Percentiles rank a stretch among this genome's conserved stretches.
Conservation (phyloP, 1,284 basidiomycete genomes). For the Leccinum olivaceoglutinosum region DNA sequence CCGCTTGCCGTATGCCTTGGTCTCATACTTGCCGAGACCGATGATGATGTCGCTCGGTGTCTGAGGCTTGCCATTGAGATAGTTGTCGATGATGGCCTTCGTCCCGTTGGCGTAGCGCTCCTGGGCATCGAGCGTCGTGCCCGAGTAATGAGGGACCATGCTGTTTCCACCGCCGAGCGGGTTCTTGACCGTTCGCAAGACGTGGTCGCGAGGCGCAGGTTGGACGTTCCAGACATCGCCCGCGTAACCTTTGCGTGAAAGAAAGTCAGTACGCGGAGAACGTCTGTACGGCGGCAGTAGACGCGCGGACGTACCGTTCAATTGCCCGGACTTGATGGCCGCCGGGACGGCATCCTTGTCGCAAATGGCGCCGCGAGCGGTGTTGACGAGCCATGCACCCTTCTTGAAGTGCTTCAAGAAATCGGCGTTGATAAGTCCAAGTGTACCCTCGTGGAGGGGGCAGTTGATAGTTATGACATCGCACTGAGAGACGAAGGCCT, state of each 20-base stretch:
- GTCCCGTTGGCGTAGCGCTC: constrained; percentile 82
- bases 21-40: constrained; percentile 58
- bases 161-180: constrained; percentile 76
- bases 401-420: constrained; percentile 82
- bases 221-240: constrained; percentile 78
- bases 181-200: constrained; percentile 84
- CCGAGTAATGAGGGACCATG: constrained; percentile 85
- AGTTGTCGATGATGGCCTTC: constrained; percentile 78
- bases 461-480: constrained; percentile 88
- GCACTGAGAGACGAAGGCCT: constrained; percentile 81
- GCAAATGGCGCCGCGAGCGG: constrained; percentile 90
- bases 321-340: constrained; percentile 75
- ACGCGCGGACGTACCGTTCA: constrained; percentile 43
- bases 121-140: constrained; percentile 91
- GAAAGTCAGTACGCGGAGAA: background rate
- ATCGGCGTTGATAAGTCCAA: constrained; percentile 77
- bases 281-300: background rate
- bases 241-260: constrained; percentile 41
- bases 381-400: constrained; percentile 89
- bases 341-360: constrained; percentile 77
- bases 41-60: constrained; percentile 81
- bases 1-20: constrained; percentile 47
- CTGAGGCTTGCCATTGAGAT: constrained; percentile 64
- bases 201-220: constrained; percentile 81
- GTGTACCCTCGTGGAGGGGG: constrained; percentile 86